Evolutionary conservation across 768 basidiomycete genomes (phyloP).

Genomic region (Megacollybia marginata): DNA sequence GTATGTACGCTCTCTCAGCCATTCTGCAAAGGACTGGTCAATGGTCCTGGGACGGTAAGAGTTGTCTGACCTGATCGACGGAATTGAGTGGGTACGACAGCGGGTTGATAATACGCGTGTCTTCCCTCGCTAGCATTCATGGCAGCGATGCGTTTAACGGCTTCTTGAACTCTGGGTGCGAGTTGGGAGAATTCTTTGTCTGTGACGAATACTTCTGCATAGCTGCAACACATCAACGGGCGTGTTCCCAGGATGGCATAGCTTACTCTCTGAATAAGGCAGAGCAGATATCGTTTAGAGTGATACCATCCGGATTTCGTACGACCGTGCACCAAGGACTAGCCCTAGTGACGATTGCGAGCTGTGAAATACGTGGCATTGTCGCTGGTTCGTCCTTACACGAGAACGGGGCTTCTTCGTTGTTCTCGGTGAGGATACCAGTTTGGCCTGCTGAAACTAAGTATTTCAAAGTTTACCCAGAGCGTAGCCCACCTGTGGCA

Average conservation of each 20-base stretch:
- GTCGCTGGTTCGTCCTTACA: conserved; percentile 31
- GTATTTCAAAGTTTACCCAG: not conserved
- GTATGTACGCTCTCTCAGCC: not conserved
- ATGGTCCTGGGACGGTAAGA: too few species aligned
- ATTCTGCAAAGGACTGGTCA: not conserved
- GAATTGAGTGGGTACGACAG: not conserved
- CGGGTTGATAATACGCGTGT: not conserved
- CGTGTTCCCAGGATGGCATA: not conserved
- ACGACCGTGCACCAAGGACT: not conserved
- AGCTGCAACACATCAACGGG: not conserved
- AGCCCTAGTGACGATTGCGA: conserved; percentile 23
- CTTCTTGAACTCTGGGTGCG: not conserved
- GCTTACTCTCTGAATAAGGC: not conserved
- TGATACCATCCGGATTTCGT: not conserved
- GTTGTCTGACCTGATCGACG: not conserved
- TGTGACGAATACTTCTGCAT: not conserved
- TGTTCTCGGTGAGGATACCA: not conserved
- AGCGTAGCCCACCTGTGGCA: not conserved
- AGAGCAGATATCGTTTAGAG: not conserved
- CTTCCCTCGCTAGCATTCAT: not conserved
- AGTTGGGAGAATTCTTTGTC: not conserved
- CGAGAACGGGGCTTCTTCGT: not conserved
- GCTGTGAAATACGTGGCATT: conserved; percentile 26
- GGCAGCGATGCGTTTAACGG: not conserved
- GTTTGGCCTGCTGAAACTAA: too few species aligned